Base-by-base conservation (phyloP, 2,329 filamentous ascomycete species). In the Cladosporium sphaerospermum region DNA sequence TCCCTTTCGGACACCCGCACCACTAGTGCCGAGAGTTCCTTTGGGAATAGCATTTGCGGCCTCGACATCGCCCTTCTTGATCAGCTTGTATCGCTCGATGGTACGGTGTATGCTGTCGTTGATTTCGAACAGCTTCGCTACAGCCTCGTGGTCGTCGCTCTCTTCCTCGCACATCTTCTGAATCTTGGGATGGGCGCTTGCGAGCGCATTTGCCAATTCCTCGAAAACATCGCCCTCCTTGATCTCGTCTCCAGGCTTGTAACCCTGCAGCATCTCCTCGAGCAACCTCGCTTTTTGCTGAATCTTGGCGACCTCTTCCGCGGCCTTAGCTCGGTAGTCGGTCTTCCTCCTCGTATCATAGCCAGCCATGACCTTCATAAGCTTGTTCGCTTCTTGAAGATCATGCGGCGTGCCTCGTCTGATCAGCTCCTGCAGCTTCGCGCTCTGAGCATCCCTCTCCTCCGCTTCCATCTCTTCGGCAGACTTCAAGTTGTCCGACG, bases 141-240 rank as follows among this genome's bases (percentile, higher is more conserved):
- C 93, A 4, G 93, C 93, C 73, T 96, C 93, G 57, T 90, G 85
- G 66, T 99, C 93, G 57, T 97, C 92, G 9, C 91, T 96, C 67
- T 99, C 93, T 71, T 99, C 93, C 71, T 97, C 92, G 66, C 92
- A 97, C 92, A 99, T 99, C 73, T 89, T 96, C 69, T 97, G 92
- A 59, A 99, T 97, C 75, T 99, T 99, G 8, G 93, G 93, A 64
- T 99, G 93, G 2, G 93, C 93, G 66, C 87, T 96, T 69, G 89
- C 88, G 43, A 99, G 78, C 9, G 93, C 84, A 59, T 87, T 85
- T 4, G 91, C 91, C 51, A 99, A 79, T 75, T 99, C 93, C 76
- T 85, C 81, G 60, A 84, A 86, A 16, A 85, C 82, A 67, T 86
- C 83, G 19, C 82, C 83, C 59, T 85, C 81, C 37, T 77, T 76